Evolutionary conservation across 2,329 filamentous ascomycete species (phyloP), one percentile per base, ranked within the genome.

Genomic region (Apiospora marii): DNA sequence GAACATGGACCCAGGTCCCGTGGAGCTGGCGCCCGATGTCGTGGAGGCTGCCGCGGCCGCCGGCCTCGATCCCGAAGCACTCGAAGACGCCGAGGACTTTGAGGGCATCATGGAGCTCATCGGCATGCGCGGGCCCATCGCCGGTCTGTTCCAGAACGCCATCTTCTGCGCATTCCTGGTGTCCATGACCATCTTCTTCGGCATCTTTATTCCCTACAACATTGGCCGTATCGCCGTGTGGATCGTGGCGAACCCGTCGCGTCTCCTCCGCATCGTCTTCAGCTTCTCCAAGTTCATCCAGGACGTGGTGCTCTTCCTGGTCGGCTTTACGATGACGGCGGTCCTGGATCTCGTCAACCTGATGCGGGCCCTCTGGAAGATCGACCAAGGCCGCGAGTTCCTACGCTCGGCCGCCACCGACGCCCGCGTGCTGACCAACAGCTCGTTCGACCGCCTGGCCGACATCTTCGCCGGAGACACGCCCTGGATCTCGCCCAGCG

Each of bases 101-200:
- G 96, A 99, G 80, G 96, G 96, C 0, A 94, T 99, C 70, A 91
- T 99, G 86, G 96, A 99, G 81, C 89, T 99, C 22, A 93, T 99
- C 73, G 96, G 96, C 49, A 97, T 99, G 93, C 94, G 97, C 79
- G 96, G 96, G 0, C 96, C 96, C 0, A 87, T 99, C 3, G 92
- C 93, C 19, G 95, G 94, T 3, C 88, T 99, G 7, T 91, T 98
- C 76, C 96, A 99, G 79, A 99, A 99, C 77, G 95, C 94, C 71
- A 91, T 98, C 22, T 99, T 99, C 82, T 98, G 96, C 80, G 92
- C 93, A 10, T 92, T 98, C 67, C 87, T 99, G 41, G 94, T 99
- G 19, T 93, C 94, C 0, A 90, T 96, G 70, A 97, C 95, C 19
- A 91, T 99, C 58, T 92, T 94, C 70, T 85, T 93, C 73, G 96